These are phyloP conservation scores for Aureobasidium sp. DNA, from an alignment of 2,329 filamentous ascomycete species.

Conservation along the genomic window DNA sequence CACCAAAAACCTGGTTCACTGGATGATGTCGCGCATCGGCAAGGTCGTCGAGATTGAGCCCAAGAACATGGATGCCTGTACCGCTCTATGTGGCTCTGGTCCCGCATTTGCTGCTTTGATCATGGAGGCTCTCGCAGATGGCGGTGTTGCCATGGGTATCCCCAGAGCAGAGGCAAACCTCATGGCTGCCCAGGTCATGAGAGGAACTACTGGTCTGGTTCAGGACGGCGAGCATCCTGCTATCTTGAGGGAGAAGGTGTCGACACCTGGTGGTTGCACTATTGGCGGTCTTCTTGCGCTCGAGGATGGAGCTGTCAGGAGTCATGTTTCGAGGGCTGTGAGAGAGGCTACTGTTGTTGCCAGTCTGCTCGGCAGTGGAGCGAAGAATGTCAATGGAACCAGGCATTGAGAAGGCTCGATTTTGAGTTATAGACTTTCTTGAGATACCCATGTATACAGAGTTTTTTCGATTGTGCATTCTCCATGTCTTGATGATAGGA, in stretches of 20 bases:
- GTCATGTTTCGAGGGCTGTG: slow-evolving; percentile 60
- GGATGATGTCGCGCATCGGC: slow-evolving; percentile 71
- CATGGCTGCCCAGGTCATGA: slow-evolving; percentile 76
- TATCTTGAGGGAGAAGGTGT: slow-evolving; percentile 67
- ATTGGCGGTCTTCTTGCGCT: slow-evolving; percentile 66
- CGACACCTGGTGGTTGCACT: slow-evolving; percentile 69
- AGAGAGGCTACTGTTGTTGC: slow-evolving; percentile 65
- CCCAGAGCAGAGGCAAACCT: slow-evolving; percentile 64
- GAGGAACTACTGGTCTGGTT: slow-evolving; percentile 63
- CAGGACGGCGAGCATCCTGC: slow-evolving; percentile 68
- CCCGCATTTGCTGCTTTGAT: slow-evolving; percentile 72
- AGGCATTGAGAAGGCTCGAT: slow-evolving; percentile 8
- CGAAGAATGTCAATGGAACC: slow-evolving; percentile 42
- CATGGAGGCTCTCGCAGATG: slow-evolving; percentile 68
- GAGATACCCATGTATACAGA: neutral
- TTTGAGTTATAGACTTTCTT: neutral
- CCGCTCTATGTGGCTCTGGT: slow-evolving; percentile 66
- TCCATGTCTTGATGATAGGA: no score
- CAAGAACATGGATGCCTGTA: slow-evolving; percentile 63
- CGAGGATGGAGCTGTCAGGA: slow-evolving; percentile 65
- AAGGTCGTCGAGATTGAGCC: slow-evolving; percentile 62
- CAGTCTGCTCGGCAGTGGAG: slow-evolving; percentile 55
- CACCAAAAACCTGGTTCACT: slow-evolving; percentile 55
- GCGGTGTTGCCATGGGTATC: slow-evolving; percentile 71
- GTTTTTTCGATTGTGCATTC: neutral